Base-by-base conservation (phyloP, 352 stramenopile species). In the Phytophthora lateralis region DNA sequence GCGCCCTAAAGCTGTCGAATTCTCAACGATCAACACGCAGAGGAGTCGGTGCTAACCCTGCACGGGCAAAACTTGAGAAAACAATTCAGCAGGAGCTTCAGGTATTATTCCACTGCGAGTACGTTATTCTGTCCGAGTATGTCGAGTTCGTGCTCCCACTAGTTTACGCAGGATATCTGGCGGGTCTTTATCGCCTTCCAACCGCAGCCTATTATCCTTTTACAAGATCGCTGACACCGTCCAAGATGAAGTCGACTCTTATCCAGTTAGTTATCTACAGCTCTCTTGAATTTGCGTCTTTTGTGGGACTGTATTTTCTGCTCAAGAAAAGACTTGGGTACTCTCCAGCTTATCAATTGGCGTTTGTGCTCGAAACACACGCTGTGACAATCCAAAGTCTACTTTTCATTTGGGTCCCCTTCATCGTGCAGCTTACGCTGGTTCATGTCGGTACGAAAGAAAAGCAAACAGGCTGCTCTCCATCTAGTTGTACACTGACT, bases 331-430 rank as follows among this genome's bases (percentile, higher is more conserved):
- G 43, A 37, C 60, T 82, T 18, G 60, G 52, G 2, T 73, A 64
- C 35, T 64, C 57, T 5, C 55, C 61, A 6, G 8, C 67, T 2
- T 73, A 76, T 32, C 55, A 72, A 27, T 42, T 85, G 6, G 73
- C 66, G 1, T 82, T 85, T 45, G 73, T 85, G 20, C 62, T 85
- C 0, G 73, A 84, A 63, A 75, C 41, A 0, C 67, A 81, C 10
- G 27, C 20, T 0, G 35, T 60, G 6, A 27, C 64, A 15, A 12
- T 80, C 4, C 72, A 80, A 9, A 60, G 56, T 26, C 18, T 59
- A 4, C 42, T 81, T 5, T 66, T 81, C 24, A 24, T 73, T 6
- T 76, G 66, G 69, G 51, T 74, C 15, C 38, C 64, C 3, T 75
- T 66, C 38, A 72, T 69, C n/a, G 41, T 57, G 2, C 54, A 63